phyloP scores from a whole-genome alignment of 176 grass and related monocot genomes.

The Microstegium vimineum region DNA sequence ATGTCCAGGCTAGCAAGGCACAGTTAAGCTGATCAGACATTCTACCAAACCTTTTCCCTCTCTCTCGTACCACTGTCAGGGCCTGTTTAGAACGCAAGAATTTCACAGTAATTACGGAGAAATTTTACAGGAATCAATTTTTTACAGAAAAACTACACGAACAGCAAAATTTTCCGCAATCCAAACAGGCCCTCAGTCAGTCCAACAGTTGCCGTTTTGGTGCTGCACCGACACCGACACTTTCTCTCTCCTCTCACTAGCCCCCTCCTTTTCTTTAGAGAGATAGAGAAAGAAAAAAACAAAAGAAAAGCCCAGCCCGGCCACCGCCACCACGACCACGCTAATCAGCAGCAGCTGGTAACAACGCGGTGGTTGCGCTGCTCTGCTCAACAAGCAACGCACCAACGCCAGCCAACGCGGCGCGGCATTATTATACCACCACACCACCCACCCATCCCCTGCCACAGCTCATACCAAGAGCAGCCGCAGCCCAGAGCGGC shows the following conservation, averaged over 20 bases:
- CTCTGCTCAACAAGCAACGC: constrained; percentile 13
- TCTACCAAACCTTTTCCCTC: background rate
- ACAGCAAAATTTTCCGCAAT: too few species aligned
- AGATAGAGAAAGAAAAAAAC: too few species aligned
- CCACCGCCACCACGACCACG: background rate
- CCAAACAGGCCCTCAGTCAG: too few species aligned
- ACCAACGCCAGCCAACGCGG: constrained; percentile 12
- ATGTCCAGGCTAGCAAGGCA: background rate
- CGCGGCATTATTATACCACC: constrained; percentile 25
- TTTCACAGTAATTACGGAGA: too few species aligned
- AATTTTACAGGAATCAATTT: too few species aligned
- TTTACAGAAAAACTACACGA: too few species aligned
- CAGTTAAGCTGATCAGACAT: background rate
- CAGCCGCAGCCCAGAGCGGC: background rate
- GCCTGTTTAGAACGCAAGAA: too few species aligned
- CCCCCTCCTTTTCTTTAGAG: background rate
- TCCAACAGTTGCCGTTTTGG: background rate
- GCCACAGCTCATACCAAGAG: constrained; percentile 3
- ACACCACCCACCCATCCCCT: background rate
- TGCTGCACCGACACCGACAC: constrained; percentile 30
- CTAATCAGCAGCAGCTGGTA: background rate
- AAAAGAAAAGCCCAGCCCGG: background rate
- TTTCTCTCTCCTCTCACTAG: background rate
- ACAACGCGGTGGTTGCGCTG: constrained; percentile 24
- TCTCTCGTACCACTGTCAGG: background rate